Evolutionary conservation across 2,329 filamentous ascomycete species (phyloP), one percentile per base, ranked within the genome.

Genomic region (Cadophora gregata): DNA sequence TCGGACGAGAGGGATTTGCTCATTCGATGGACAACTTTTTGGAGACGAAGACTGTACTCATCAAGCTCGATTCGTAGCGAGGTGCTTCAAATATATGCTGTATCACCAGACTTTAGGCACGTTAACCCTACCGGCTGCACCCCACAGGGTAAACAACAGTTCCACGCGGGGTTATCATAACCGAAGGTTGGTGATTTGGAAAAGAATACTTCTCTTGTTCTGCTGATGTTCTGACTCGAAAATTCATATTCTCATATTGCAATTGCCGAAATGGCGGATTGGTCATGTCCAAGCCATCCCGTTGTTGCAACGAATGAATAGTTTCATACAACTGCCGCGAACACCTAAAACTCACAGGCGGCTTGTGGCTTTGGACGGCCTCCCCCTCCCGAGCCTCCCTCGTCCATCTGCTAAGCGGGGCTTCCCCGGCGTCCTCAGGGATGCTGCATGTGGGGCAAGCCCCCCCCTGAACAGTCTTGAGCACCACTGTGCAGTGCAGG

Each of bases 1-100:
- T 70, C 47, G 73, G 73, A 2, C 67, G 72, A 50, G 73, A 74
- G 59, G 68, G 73, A 1, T 58, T 66, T 25, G 58, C 62, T 59
- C 63, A 72, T 51, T 70, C 67, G 19, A 60, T 75, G 65, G 64
- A 72, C 47, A 69, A 73, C 64, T 75, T 73, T 48, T 62, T 75
- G 51, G 72, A 75, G 62, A 71, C 66, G 27, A 75, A 75, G 64
- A 59, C 68, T 19, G 69, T 75, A 5, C 21, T 72, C 31, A 71
- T 75, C 38, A 74, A 73, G 56, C 55, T 59, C 24, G 55, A 59
- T 56, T 33, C 29, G 12, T 56, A 56, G 53, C 29, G 14, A 55
- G 51, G 51, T 56, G 29, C 53, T 36, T 56, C 31, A 38, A 29
- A 24, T 56, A 24, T 33, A 36, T 31, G 29, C 14, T 24, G 48